Percentiles rank a stretch among this genome's conserved stretches.
Conservation (phyloP, 1,139 yeast genomes). For the Candida glucosophila region DNA sequence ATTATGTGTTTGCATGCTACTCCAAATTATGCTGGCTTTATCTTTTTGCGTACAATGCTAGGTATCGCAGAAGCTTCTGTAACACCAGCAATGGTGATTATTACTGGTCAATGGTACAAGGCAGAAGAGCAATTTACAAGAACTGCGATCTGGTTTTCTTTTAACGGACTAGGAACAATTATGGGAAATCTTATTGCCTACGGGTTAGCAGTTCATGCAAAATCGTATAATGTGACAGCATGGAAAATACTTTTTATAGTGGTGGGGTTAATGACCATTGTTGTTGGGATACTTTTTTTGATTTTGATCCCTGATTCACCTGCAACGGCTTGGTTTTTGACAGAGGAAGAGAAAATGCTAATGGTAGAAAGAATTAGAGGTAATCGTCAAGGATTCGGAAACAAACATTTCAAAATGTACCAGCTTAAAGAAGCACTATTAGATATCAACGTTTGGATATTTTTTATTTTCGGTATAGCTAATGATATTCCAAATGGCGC, state of each 20-base stretch:
- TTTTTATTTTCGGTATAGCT: slow-evolving; percentile 14
- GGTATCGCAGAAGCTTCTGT: slow-evolving; percentile 42
- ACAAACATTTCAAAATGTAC: slow-evolving; percentile 9
- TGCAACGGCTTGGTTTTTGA: slow-evolving; percentile 38
- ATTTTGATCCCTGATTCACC: slow-evolving; percentile 47
- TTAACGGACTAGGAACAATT: slow-evolving; percentile 43
- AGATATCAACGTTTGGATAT: slow-evolving; percentile 10
- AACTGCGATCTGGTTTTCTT: slow-evolving; percentile 26
- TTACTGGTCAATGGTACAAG: slow-evolving; percentile 49
- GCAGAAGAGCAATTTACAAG: slow-evolving; percentile 29
- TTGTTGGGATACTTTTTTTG: slow-evolving; percentile 32
- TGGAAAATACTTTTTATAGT: slow-evolving; percentile 43
- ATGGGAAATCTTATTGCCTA: slow-evolving; percentile 49
- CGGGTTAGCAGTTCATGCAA: slow-evolving; percentile 27
- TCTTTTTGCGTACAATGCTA: slow-evolving; percentile 34
- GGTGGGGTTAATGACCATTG: slow-evolving; percentile 38
- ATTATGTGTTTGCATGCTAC: slow-evolving; percentile 34
- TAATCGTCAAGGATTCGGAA: slow-evolving; percentile 15
- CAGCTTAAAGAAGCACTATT: slow-evolving; percentile 6
- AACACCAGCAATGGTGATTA: slow-evolving; percentile 44
- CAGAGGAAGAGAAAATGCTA: slow-evolving; percentile 16
- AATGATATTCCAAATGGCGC: slow-evolving; percentile 30
- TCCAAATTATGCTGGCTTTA: slow-evolving; percentile 28
- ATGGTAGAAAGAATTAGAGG: slow-evolving; percentile 17
- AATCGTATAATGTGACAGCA: slow-evolving; percentile 21